Percentiles rank a stretch among this genome's conserved stretches.
These are phyloP conservation scores for Tolypocladium paradoxum DNA, from an alignment of 2,329 filamentous ascomycete species.

Conservation along the genomic window DNA sequence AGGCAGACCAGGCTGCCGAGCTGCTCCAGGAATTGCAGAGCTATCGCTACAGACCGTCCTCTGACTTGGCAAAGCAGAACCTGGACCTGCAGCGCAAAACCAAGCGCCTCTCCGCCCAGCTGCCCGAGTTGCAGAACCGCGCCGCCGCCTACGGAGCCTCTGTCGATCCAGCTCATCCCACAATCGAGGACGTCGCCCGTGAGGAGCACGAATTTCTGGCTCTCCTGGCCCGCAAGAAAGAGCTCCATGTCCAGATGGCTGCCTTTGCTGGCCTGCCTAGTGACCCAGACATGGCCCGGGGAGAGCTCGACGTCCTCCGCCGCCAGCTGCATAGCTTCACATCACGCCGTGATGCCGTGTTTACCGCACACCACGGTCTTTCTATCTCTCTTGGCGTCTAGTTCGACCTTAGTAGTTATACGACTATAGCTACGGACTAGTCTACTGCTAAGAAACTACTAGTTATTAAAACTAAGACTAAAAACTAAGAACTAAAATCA, in stretches of 20 bases:
- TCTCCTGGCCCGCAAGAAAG: slow-evolving; percentile 46
- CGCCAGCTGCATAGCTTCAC: slow-evolving; percentile 51
- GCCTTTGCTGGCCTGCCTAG: slow-evolving; percentile 64
- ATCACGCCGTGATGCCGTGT: slow-evolving; percentile 57
- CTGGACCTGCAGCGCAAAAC: slow-evolving; percentile 61
- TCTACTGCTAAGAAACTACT: too few relatives aligned
- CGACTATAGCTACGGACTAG: too few relatives aligned
- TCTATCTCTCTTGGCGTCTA: too few relatives aligned
- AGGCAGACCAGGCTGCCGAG: slow-evolving; percentile 28
- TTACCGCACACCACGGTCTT: too few relatives aligned
- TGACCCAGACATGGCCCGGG: slow-evolving; percentile 55
- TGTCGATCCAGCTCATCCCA: slow-evolving; percentile 27
- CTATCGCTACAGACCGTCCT: slow-evolving; percentile 40
- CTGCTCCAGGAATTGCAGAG: slow-evolving; percentile 32
- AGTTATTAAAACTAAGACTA: too few relatives aligned
- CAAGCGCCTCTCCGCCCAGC: slow-evolving; percentile 53
- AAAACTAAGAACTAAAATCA: too few relatives aligned
- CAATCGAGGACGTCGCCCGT: slow-evolving; percentile 45
- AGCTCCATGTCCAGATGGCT: slow-evolving; percentile 50
- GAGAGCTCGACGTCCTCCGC: slow-evolving; percentile 58
- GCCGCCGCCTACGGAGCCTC: slow-evolving; percentile 29
- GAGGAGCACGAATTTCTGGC: slow-evolving; percentile 49
- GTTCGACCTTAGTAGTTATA: too few relatives aligned
- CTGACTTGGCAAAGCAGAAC: slow-evolving; percentile 58
- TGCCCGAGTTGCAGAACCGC: slow-evolving; percentile 50